Evolutionary conservation across 495 filamentous ascomycete species (phyloP), one percentile per base, ranked within the genome.

Genomic region (Ramalina intermedia): DNA sequence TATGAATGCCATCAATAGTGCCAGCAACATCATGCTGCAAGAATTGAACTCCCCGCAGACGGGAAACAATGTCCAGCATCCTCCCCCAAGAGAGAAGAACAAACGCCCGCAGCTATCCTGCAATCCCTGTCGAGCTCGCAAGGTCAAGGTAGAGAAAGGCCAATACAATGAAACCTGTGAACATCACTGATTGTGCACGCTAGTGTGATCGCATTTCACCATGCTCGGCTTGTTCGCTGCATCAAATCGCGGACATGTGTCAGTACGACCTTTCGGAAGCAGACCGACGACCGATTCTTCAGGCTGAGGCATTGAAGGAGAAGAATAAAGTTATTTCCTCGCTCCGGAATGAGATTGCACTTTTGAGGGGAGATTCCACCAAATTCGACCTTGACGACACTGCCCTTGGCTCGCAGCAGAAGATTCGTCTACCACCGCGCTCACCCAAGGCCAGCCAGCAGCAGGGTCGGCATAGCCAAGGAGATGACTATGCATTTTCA

Each of bases 121-220:
- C 43, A 56, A 56, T 33, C 54, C 54, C 21, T 56, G 54, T 47
- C 39, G 54, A 43, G 51, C 50, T 37, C 54, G 54, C 29, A 56
- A 56, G 39, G 54, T 56, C 50, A 56, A 53, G 46, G 54, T 53
- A 35, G 50, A 20, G 35, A 26, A 38, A 9, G 8, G 11, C 20
- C 29, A 33, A 33, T 9, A 11, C 29, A 9, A 33, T 4, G 6
- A 13, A 24, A 24, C 21, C 48, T 33, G 43, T 20, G 17, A 41
- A 23, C 27, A 41, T 14, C 8, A 41, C 21, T 18, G 17, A 41
- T 18, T 41, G 17, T 24, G 26, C n/a, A 29, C 36, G 18, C 29
- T 54, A 70, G 68, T 71, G 68, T 53, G 68, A 70, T 61, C 67
- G 68, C 18, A 70, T 63, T 38, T 67, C 69, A 49, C 68, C 68